A percentile compares a stretch with the other conserved stretches of the same genome.
phyloP scores from a whole-genome alignment of 192 early-diverging fungal species.

The Allomyces javanicus region DNA sequence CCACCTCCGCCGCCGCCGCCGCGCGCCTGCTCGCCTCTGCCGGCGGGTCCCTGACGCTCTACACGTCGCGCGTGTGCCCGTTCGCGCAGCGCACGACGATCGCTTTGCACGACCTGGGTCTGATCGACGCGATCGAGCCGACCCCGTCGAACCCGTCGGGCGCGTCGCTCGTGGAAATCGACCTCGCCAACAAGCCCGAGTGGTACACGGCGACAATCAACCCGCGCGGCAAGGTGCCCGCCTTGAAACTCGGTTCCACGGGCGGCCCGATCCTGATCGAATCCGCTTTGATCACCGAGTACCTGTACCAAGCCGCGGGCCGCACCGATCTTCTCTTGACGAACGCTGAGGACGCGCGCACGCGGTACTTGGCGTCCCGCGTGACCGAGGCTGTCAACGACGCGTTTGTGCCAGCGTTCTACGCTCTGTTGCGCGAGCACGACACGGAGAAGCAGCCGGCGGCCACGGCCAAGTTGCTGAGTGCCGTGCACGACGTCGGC shows the following conservation, averaged over 20 bases:
- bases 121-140: background rate
- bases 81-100: conserved; percentile 47
- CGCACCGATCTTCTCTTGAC: background rate
- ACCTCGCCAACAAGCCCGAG: conserved; percentile 39
- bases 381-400: conserved; percentile 20
- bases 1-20: too few species aligned
- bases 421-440: conserved; percentile 8
- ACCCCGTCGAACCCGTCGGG: conserved; percentile 18
- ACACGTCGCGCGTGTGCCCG: conserved; percentile 37
- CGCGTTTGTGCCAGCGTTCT: conserved; percentile 8
- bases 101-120: conserved; percentile 23
- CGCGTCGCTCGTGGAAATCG: conserved; percentile 31
- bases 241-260: conserved; percentile 17
- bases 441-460: conserved; percentile 8
- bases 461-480: conserved; percentile 9
- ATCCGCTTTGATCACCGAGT: conserved; percentile 44
- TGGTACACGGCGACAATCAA: conserved; percentile 44
- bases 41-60: conserved; percentile 21
- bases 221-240: conserved; percentile 47
- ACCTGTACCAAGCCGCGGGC: conserved; percentile 7
- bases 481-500: conserved; percentile 14
- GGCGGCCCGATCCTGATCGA: conserved; percentile 40
- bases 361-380: conserved; percentile 19
- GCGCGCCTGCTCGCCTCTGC: too few species aligned
- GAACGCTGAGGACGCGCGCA: conserved; percentile 17